These are phyloP conservation scores for Pythium sp. DNA, from an alignment of 352 stramenopile species.

Conservation along the genomic window DNA sequence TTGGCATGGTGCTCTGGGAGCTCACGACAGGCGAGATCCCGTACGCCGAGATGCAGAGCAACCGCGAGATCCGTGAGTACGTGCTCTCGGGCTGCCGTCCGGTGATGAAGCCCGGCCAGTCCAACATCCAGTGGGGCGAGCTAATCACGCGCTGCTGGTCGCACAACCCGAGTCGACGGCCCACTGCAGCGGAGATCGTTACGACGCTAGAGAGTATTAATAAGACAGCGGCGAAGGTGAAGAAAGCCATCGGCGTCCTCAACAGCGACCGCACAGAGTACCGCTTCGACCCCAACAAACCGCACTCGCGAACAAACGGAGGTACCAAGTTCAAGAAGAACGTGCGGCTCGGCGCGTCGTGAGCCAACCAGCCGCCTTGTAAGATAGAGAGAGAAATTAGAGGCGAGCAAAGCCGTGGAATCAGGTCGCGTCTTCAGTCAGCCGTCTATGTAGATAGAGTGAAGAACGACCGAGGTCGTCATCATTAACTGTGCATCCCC, in stretches of 20 bases:
- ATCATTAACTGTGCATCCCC: not conserved
- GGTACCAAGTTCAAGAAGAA: constrained; percentile 53
- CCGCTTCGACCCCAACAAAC: constrained; percentile 57
- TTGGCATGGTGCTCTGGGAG: constrained; percentile 88
- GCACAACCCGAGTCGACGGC: constrained; percentile 63
- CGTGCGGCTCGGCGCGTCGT: constrained; percentile 48
- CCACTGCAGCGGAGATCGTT: constrained; percentile 79
- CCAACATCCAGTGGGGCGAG: constrained; percentile 82
- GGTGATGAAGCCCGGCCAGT: constrained; percentile 71
- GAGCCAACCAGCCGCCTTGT: constrained; percentile 10
- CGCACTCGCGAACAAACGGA: constrained; percentile 40
- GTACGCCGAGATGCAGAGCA: constrained; percentile 62
- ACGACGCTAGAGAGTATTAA: constrained; percentile 76
- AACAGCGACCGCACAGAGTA: constrained; percentile 84
- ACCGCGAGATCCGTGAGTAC: constrained; percentile 73
- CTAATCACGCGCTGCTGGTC: constrained; percentile 85
- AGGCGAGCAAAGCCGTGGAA: not conserved
- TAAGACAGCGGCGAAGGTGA: constrained; percentile 63
- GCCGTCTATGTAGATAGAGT: not conserved
- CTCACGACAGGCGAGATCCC: constrained; percentile 81
- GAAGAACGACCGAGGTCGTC: not conserved
- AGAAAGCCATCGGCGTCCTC: constrained; percentile 62
- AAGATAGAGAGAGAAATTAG: constrained; percentile 19
- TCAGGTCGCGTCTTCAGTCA: not conserved
- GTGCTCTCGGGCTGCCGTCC: constrained; percentile 73